Conservation (phyloP, 257 asterid species). For the Jasminum sambac region DNA sequence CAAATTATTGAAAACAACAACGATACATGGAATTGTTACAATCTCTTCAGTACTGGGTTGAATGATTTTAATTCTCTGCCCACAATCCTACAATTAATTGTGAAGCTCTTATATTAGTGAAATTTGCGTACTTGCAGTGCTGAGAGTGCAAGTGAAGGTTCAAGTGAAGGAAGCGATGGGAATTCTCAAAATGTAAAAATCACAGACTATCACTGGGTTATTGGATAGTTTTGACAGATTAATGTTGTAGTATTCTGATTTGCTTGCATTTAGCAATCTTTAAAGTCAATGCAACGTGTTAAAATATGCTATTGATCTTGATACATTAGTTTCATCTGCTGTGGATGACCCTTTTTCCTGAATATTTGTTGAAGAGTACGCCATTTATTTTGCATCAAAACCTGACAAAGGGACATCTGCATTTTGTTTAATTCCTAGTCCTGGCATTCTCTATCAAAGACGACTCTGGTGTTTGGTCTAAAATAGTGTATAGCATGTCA, state of each 20-base stretch:
- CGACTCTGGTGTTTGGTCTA: conserved; percentile 16
- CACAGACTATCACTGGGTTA: background rate
- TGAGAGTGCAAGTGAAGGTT: conserved; percentile 87
- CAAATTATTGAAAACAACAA: background rate
- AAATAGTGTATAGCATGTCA: conserved; percentile 12
- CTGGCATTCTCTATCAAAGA: conserved; percentile 5
- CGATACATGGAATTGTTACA: background rate
- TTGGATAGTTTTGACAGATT: background rate
- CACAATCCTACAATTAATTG: too few species aligned
- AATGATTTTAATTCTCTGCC: conserved; percentile 5
- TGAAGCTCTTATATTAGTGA: conserved; percentile 7
- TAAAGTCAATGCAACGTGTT: background rate
- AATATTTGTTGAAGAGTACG: background rate
- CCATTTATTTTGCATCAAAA: background rate
- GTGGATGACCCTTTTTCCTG: background rate
- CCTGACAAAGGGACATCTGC: background rate
- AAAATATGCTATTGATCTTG: background rate
- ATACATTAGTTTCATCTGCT: background rate
- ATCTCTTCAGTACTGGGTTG: background rate
- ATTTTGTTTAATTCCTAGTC: background rate
- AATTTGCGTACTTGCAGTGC: conserved; percentile 52
- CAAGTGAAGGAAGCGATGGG: conserved; percentile 88
- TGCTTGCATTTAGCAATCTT: background rate
- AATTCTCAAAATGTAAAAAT: conserved; percentile 81
- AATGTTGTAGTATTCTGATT: background rate